These are phyloP conservation scores for Cymbopogon citratus DNA, from an alignment of 176 grass and related monocot genomes.

Conservation along the genomic window DNA sequence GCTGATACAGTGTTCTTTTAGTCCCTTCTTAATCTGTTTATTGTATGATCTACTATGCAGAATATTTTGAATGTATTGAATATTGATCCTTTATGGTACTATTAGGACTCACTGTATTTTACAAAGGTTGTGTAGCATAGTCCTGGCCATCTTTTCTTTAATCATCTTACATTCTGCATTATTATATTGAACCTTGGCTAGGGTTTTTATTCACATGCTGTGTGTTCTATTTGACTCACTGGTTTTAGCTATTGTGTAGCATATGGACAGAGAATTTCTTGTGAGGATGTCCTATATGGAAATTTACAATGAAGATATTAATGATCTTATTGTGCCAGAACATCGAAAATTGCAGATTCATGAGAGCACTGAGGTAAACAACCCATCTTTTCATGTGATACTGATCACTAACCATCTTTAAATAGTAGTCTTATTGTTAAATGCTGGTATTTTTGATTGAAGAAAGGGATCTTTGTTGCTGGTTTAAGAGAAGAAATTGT, in stretches of 20 bases:
- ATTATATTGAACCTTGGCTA: neutral
- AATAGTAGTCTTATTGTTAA: neutral
- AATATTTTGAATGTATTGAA: neutral
- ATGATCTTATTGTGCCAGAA: constrained; percentile 88
- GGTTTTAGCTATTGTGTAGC: constrained; percentile 36
- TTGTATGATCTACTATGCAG: neutral
- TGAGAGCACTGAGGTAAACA: constrained; percentile 75
- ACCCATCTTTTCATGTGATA: constrained; percentile 17
- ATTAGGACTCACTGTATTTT: neutral
- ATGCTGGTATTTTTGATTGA: constrained; percentile 35
- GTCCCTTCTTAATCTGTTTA: neutral
- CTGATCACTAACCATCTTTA: neutral
- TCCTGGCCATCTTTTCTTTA: neutral
- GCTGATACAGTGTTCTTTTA: neutral
- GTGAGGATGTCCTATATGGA: constrained; percentile 98
- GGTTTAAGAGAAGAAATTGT: constrained; percentile 97
- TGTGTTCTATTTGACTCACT: constrained; percentile 8
- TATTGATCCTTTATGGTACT: neutral
- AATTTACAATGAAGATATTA: constrained; percentile 98
- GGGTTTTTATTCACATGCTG: constrained; percentile 7
- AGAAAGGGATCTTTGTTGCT: constrained; percentile 93
- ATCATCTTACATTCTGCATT: neutral
- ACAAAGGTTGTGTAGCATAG: neutral
- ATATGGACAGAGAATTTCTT: constrained; percentile 83
- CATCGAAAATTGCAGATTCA: constrained; percentile 94